phyloP scores from a whole-genome alignment of 2,329 filamentous ascomycete genomes.

The Trichoderma afroharzianum region DNA sequence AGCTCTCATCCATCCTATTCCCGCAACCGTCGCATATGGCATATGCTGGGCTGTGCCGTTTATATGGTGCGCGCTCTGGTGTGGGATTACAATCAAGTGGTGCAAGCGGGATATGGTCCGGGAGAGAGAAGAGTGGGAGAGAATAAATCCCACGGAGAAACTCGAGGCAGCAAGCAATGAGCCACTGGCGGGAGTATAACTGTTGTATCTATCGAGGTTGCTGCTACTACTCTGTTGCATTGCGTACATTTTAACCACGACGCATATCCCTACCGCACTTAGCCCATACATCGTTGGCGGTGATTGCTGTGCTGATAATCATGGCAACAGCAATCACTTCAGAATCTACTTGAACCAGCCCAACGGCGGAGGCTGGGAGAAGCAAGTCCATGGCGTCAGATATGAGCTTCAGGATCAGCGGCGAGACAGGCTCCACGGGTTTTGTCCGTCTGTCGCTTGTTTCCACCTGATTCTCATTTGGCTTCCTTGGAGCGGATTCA shows the following conservation, averaged over 20 bases:
- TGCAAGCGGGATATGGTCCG: constrained; percentile 37
- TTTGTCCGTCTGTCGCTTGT: constrained; percentile 30
- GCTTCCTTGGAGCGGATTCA: constrained; percentile 29
- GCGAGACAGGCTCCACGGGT: constrained; percentile 28
- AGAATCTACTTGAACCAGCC: constrained; percentile 54
- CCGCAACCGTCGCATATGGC: constrained; percentile 36
- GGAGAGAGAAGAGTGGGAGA: constrained; percentile 38
- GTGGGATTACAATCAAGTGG: constrained; percentile 33
- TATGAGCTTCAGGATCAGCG: constrained; percentile 46
- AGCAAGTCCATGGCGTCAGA: constrained; percentile 60
- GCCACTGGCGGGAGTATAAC: background rate
- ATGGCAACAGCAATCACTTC: constrained; percentile 56
- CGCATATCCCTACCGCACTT: background rate
- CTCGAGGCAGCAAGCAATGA: background rate
- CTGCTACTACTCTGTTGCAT: background rate
- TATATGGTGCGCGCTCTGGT: constrained; percentile 36
- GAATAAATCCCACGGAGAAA: background rate
- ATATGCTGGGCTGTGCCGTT: constrained; percentile 41
- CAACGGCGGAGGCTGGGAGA: constrained; percentile 57
- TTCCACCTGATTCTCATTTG: constrained; percentile 34
- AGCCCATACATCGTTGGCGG: background rate
- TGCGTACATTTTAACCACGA: background rate
- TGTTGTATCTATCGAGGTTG: background rate
- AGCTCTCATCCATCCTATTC: constrained; percentile 33
- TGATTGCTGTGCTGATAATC: constrained; percentile 23